Base-by-base conservation (phyloP, 2,329 filamentous ascomycete genomes). In the Akanthomyces muscarius region DNA sequence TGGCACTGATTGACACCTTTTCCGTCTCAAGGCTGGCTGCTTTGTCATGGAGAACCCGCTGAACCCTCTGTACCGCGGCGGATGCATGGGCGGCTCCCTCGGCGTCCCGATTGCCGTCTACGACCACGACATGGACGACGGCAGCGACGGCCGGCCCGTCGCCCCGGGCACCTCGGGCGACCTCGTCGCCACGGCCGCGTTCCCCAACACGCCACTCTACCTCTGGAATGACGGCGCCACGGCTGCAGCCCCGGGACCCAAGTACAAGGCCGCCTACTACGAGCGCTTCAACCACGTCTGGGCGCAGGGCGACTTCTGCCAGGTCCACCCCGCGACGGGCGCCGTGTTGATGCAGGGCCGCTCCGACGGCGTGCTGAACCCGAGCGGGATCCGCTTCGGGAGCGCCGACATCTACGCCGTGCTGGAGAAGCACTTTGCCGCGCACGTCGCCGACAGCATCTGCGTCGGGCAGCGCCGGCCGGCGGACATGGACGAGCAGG, bases 301-400 rank as follows among this genome's bases (percentile, higher is more conserved):
- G 91, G 89, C 89, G 0, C 91, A 95, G 66, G 91, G 91, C 25
- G 91, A 95, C 70, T 94, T 93, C 72, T 87, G 91, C 69, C 82
- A 83, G 42, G 77, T 90, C 16, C 86, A 94, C 69, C 89, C 90
- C 0, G 67, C 76, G 4, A 93, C 90, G 1, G 83, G 85, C 7
- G 83, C 85, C 52, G 72, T 92, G 6, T 72, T 83, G 14, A 88
- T 93, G 67, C 81, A 91, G 0, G 89, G 89, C 1, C 81, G 90
- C 1, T 88, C 86, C 2, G 91, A 95, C 70, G 91, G 90, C 14
- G 90, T 95, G 2, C 76, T 95, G 58, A 95, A 95, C 71, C 91
- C 91, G 0, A 87, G 83, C 7, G 91, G 91, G 0, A 86, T 95
- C 13, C 82, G 91, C 0, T 96, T 95, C 69, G 91, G 91, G 0